Percentiles rank a stretch among this genome's conserved stretches.
These are phyloP conservation scores for Trichomonas tenax DNA, from an alignment of 208 protist species.

Conservation along the genomic window DNA sequence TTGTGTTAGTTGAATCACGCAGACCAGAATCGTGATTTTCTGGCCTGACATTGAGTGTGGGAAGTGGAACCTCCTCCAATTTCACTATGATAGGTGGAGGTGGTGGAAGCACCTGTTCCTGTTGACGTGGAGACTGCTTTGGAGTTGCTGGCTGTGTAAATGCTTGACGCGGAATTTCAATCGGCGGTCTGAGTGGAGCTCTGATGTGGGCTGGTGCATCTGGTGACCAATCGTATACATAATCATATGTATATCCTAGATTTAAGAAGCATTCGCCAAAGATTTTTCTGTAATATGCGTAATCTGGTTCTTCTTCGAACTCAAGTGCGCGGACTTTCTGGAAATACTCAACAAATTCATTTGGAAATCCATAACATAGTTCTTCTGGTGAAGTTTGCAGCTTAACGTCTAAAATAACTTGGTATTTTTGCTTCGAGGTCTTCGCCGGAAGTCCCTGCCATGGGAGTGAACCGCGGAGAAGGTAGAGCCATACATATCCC, in stretches of 20 bases:
- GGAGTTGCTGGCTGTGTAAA: not conserved
- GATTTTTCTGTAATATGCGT: conserved; percentile 83
- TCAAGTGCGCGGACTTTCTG: conserved; percentile 77
- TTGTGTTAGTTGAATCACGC: not conserved
- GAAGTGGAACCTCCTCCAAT: not conserved
- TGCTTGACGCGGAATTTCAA: not conserved
- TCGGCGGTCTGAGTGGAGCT: not conserved
- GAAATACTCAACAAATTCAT: conserved; percentile 85
- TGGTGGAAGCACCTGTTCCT: not conserved
- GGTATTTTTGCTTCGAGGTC: conserved; percentile 81
- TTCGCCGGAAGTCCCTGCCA: conserved; percentile 74
- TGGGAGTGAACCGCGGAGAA: conserved; percentile 84
- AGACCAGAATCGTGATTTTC: not conserved
- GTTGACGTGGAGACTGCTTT: not conserved
- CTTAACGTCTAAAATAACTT: conserved; percentile 87
- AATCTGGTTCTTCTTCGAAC: conserved; percentile 97
- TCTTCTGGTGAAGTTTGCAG: conserved; percentile 68
- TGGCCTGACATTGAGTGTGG: not conserved
- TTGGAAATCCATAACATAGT: conserved; percentile 63
- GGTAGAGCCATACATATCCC: conserved; percentile 96
- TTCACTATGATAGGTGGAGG: not conserved
- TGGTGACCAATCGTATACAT: conserved; percentile 82
- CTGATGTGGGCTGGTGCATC: not conserved
- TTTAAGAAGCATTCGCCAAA: conserved; percentile 74
- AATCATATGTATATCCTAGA: conserved; percentile 87